A percentile compares a stretch with the other conserved stretches of the same genome.
These are phyloP conservation scores for Vitis vinifera DNA, from an alignment of 164 flowering plant genomes.

Conservation along the genomic window ASM3070453v1 NC_081816.1:4574501-4575000, in stretches of 20 bases:
- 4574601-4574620: neutral
- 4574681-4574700: conserved; percentile 61
- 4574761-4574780: neutral
- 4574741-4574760: neutral
- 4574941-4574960: too few relatives aligned
- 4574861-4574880: too few relatives aligned
- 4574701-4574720: conserved; percentile 11
- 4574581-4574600: neutral
- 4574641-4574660: conserved; percentile 85
- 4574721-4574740: conserved; percentile 2
- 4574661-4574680: conserved; percentile 53
- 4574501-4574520: neutral
- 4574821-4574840: too few relatives aligned
- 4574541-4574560: neutral
- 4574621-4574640: conserved; percentile 74
- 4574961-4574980: too few relatives aligned
- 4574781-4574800: too few relatives aligned
- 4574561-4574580: neutral
- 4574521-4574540: neutral
- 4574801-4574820: too few relatives aligned
- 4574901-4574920: too few relatives aligned
- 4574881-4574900: too few relatives aligned
- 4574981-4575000: too few relatives aligned
- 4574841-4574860: too few relatives aligned
- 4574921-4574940: too few relatives aligned